Evolutionary conservation across 306 rosid genomes (phyloP), one percentile per base, ranked within the genome.

Genomic region (Malus asiatica): DNA sequence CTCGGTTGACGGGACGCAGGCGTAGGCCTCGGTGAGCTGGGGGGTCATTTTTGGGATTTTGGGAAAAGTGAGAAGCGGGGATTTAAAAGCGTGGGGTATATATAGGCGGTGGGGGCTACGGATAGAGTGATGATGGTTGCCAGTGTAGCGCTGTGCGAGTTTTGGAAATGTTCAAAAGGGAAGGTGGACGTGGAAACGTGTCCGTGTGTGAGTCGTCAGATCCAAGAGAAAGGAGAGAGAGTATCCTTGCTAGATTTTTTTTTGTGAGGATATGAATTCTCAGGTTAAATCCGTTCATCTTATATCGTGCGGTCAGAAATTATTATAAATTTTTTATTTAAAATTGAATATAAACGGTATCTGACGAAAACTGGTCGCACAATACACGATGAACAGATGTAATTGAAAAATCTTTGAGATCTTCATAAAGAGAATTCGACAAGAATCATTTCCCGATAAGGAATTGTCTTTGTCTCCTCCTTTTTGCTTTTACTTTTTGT

Each of bases 1-100:
- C 88, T 95, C 97, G 9, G 93, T 86, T 7, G 93, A 80, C 1
- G 97, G 93, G 62, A 86, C 87, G 84, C 96, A 89, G 12, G 97
- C 88, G 74, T 90, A 95, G 14, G 99, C 87, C 85, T 90, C 99
- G 8, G 81, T 74, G 40, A 92, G 88, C 77, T 86, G 77, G 18
- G 90, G 78, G n/a, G 90, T 51, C 94, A 90, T 88, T 35, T 11
- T 40, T 1, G 76, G 68, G 29, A 55, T 66, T 66, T 72, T 45
- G 69, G 44, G 70, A 12, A 30, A 71, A 45, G 7, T 20, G 59
- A 46, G 52, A 29, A 19, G 4, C 25, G 5, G 38, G 64, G 73
- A 81, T 84, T 84, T 71, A 66, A 81, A 79, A 77, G 74, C 27
- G 18, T 13, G 22, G 6, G 75, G 78, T 0, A 74, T 81, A 73